Evolutionary conservation across 148 eudicot genomes (phyloP).

Genomic region (Vaccinium darrowii): DNA sequence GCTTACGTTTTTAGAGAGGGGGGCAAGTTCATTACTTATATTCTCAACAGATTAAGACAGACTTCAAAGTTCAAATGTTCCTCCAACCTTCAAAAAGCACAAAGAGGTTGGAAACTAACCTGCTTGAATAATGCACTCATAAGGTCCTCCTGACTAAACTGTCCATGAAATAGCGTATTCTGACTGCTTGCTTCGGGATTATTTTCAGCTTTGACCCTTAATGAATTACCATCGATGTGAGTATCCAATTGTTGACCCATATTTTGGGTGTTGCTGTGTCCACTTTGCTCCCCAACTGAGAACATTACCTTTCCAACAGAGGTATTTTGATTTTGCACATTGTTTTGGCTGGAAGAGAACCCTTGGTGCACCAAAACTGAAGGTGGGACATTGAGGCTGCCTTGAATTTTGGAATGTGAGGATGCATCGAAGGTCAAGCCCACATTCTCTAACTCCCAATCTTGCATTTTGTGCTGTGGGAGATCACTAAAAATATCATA

Average conservation of each 20-base stretch:
- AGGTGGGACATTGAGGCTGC: conserved; percentile 44
- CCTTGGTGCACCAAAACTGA: conserved; percentile 60
- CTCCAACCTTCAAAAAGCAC: neutral
- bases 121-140: conserved; percentile 75
- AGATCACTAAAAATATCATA: conserved; percentile 62
- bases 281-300: conserved; percentile 38
- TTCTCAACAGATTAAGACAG: neutral
- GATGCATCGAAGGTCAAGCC: conserved; percentile 36
- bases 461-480: conserved; percentile 52
- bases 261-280: conserved; percentile 28
- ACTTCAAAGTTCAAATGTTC: neutral
- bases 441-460: conserved; percentile 56
- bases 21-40: too few relatives aligned
- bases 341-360: conserved; percentile 38
- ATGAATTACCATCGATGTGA: conserved; percentile 31
- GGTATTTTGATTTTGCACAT: conserved; percentile 27
- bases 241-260: conserved; percentile 36
- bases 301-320: conserved; percentile 37
- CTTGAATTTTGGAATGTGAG: conserved; percentile 36
- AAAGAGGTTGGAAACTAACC: conserved; percentile 34
- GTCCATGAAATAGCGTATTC: conserved; percentile 40
- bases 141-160: conserved; percentile 74
- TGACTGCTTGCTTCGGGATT: conserved; percentile 47
- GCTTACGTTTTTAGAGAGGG: too few relatives aligned
- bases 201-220: conserved; percentile 61